phyloP scores from a whole-genome alignment of 345 rosid genomes.

The Pistacia atlantica region DNA sequence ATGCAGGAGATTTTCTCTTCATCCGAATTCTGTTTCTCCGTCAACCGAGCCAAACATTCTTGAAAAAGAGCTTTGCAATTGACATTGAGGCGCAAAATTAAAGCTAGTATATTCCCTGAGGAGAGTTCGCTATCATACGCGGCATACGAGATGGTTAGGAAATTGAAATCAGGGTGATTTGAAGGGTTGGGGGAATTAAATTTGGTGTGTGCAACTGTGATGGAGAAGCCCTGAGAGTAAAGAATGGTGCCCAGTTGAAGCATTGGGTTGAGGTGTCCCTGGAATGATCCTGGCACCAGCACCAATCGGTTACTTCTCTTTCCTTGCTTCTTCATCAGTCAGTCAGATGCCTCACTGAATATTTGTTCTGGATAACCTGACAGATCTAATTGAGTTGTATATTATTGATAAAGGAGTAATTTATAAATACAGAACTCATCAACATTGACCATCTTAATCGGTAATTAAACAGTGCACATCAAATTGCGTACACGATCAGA shows the following conservation, averaged over 20 bases:
- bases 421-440: no score
- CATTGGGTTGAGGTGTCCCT: slow-evolving; percentile 27
- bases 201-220: slow-evolving; percentile 35
- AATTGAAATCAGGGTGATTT: slow-evolving; percentile 39
- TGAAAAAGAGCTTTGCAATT: slow-evolving; percentile 40
- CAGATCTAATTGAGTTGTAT: neutral
- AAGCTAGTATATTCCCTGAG: slow-evolving; percentile 16
- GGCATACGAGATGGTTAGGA: slow-evolving; percentile 40
- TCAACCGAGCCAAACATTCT: slow-evolving; percentile 31
- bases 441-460: no score
- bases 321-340: no score
- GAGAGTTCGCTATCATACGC: slow-evolving; percentile 27
- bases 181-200: slow-evolving; percentile 35
- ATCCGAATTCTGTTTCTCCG: slow-evolving; percentile 17
- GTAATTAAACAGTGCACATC: neutral
- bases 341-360: no score
- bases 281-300: no score
- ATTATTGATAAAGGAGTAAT: no score
- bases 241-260: slow-evolving; percentile 49
- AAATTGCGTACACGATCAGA: neutral
- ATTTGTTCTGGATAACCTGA: neutral
- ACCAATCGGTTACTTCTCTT: no score
- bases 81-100: slow-evolving; percentile 37
- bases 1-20: slow-evolving; percentile 40
- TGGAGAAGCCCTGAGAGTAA: slow-evolving; percentile 35